phyloP scores from a whole-genome alignment of 164 flowering plant genomes.

The Akebia trifoliata region DNA sequence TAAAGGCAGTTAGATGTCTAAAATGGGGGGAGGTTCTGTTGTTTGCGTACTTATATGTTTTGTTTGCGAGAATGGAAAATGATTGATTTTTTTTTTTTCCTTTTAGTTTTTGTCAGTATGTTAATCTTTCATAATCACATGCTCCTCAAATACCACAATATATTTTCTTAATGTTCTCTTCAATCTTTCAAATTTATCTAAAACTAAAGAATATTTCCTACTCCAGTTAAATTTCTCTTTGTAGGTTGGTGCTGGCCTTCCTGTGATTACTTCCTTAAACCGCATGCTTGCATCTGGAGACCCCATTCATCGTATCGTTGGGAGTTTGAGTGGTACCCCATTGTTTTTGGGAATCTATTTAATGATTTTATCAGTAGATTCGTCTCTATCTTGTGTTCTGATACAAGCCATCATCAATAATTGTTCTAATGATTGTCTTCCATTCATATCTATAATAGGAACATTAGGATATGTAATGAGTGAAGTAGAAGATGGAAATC shows the following conservation, averaged over 20 bases:
- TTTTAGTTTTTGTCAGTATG: no score
- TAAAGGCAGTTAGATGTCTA: no score
- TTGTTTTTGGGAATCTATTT: neutral
- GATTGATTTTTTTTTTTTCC: no score
- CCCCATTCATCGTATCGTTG: conserved; percentile 54
- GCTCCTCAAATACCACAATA: neutral
- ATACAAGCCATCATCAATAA: neutral
- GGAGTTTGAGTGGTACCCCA: conserved; percentile 80
- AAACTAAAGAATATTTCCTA: neutral
- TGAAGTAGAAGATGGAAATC: conserved; percentile 82
- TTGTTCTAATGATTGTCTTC: conserved; percentile 8
- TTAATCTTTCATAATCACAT: no score
- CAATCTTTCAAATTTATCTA: neutral
- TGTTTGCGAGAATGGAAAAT: no score
- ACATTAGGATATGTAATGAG: conserved; percentile 97
- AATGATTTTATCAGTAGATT: neutral
- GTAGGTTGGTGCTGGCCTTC: conserved; percentile 99
- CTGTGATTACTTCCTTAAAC: conserved; percentile 70
- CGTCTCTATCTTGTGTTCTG: neutral
- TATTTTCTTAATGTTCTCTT: neutral
- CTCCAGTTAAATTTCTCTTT: conserved; percentile 7
- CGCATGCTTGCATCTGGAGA: conserved; percentile 83
- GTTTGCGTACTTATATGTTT: no score
- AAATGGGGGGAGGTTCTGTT: no score
- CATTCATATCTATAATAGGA: conserved; percentile 36